phyloP scores from a whole-genome alignment of 108 stramenopile genomes.

The Fistulifera pelliculosa region DNA sequence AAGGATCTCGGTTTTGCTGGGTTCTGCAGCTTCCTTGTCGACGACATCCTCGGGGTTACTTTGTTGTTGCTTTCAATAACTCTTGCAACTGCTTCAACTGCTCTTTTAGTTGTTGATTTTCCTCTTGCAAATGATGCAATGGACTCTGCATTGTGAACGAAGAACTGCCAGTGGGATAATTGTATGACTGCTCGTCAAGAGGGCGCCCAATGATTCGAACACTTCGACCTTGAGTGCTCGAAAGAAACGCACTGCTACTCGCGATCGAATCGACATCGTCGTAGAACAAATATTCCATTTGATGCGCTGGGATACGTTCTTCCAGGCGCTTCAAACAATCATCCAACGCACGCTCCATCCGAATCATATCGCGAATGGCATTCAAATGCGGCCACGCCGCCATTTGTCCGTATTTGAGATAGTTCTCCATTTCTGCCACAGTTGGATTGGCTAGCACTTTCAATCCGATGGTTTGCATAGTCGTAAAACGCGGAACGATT shows the following conservation, averaged over 20 bases:
- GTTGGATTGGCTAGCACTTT: conserved; percentile 76
- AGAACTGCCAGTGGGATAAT: too few species aligned
- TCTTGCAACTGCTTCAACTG: conserved; percentile 16
- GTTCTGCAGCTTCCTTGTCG: too few species aligned
- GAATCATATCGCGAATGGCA: conserved; percentile 72
- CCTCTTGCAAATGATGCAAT: conserved; percentile 17
- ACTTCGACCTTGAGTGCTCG: not conserved
- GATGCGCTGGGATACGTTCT: conserved; percentile 26
- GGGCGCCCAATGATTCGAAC: not conserved
- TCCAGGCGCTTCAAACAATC: conserved; percentile 56
- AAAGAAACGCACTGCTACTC: not conserved
- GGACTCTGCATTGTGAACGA: too few species aligned
- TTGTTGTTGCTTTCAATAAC: not conserved
- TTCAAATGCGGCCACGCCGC: conserved; percentile 82
- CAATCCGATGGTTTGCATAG: conserved; percentile 76
- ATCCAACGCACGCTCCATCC: conserved; percentile 65
- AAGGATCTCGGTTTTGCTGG: too few species aligned
- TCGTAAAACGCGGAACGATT: conserved; percentile 73
- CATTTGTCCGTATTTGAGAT: conserved; percentile 73
- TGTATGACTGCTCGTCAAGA: not conserved
- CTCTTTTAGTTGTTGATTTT: conserved; percentile 29
- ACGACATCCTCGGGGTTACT: not conserved
- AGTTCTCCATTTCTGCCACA: conserved; percentile 75
- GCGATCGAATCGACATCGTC: conserved; percentile 67
- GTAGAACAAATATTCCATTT: conserved; percentile 12